phyloP scores from a whole-genome alignment of 2,329 filamentous ascomycete species.

The Myriangium duriaei region DNA sequence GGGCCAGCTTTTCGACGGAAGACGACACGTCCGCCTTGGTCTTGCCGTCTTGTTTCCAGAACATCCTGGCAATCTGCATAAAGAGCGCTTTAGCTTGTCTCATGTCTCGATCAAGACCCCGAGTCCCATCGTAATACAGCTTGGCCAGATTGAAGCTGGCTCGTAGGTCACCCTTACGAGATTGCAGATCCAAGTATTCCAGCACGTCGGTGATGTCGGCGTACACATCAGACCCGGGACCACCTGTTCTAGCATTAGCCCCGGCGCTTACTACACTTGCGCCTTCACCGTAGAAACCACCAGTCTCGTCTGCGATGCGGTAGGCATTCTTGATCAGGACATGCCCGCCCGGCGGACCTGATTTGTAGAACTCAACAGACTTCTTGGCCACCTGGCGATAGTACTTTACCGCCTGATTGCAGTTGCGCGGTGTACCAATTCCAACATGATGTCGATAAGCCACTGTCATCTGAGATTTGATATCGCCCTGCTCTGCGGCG shows the following conservation, averaged over 20 bases:
- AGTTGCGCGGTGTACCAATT: conserved; percentile 74
- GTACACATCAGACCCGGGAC: conserved; percentile 65
- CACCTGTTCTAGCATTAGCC: conserved; percentile 61
- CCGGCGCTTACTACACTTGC: conserved; percentile 84
- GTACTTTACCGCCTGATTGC: conserved; percentile 71
- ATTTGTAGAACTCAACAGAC: conserved; percentile 74
- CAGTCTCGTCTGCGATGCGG: conserved; percentile 77
- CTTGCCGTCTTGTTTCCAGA: conserved; percentile 67
- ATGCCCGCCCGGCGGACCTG: conserved; percentile 80
- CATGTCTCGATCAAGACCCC: conserved; percentile 60
- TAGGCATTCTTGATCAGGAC: conserved; percentile 65
- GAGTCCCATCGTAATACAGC: conserved; percentile 77
- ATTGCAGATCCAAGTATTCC: conserved; percentile 84
- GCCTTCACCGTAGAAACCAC: conserved; percentile 89
- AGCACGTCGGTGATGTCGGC: conserved; percentile 86
- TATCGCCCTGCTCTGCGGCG: conserved; percentile 72
- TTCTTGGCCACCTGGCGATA: conserved; percentile 93
- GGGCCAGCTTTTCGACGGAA: conserved; percentile 63
- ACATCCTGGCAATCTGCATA: conserved; percentile 61
- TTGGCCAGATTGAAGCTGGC: conserved; percentile 77
- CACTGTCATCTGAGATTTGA: conserved; percentile 83
- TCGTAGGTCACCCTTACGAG: conserved; percentile 77
- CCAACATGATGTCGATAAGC: conserved; percentile 77
- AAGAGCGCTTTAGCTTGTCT: conserved; percentile 69
- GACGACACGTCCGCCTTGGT: conserved; percentile 55